A percentile compares a stretch with the other conserved stretches of the same genome.
Evolutionary conservation across 306 rosid genomes (phyloP).

Genomic region (Cucurbita argyrosperma): DNA sequence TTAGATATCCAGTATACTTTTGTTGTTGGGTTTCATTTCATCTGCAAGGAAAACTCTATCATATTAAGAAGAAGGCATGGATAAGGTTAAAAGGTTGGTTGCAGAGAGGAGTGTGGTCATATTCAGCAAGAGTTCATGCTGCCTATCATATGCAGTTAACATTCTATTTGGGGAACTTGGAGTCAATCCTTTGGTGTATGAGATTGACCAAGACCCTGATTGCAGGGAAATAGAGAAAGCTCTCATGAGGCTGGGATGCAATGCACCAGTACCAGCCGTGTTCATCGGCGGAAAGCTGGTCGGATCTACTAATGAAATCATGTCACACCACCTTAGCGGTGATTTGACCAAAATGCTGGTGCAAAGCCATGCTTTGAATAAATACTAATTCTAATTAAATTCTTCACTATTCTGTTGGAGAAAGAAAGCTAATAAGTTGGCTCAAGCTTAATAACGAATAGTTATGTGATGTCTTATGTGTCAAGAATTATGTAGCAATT

Average conservation of each 20-base stretch:
- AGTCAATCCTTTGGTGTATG: constrained; percentile 47
- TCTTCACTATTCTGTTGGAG: constrained; percentile 19
- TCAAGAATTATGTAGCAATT: constrained; percentile 36
- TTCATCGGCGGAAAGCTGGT: constrained; percentile 73
- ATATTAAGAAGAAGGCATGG: constrained; percentile 32
- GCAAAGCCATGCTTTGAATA: constrained; percentile 28
- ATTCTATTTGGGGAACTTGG: constrained; percentile 56
- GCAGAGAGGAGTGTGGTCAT: constrained; percentile 79
- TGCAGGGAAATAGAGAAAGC: constrained; percentile 86
- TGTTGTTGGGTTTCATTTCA: not conserved
- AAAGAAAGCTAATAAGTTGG: constrained; percentile 40
- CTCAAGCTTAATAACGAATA: constrained; percentile 22
- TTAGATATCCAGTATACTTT: not conserved
- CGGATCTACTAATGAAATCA: constrained; percentile 91
- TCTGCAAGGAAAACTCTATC: not conserved
- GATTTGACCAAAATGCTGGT: constrained; percentile 37
- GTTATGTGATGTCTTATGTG: constrained; percentile 21
- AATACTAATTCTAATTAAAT: not conserved
- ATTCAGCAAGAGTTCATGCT: constrained; percentile 90
- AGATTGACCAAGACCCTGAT: constrained; percentile 79
- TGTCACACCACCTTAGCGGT: constrained; percentile 92
- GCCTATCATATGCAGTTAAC: constrained; percentile 70
- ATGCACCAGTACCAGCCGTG: constrained; percentile 67
- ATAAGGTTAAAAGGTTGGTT: constrained; percentile 68
- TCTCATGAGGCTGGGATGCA: constrained; percentile 48